phyloP scores from a whole-genome alignment of 2,329 filamentous ascomycete species.

The Alternaria atra region DNA sequence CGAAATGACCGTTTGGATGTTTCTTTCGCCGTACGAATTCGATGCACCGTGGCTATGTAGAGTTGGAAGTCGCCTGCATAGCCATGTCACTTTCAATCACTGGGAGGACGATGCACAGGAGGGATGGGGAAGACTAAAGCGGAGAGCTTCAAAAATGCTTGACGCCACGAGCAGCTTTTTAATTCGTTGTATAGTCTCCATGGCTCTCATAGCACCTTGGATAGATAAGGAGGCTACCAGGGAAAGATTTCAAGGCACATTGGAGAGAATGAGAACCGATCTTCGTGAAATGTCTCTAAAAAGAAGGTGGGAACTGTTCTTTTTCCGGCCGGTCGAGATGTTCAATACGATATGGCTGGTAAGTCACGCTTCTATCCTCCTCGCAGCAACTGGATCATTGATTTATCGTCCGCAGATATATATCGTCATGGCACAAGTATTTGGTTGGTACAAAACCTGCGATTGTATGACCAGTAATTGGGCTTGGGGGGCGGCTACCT shows the following conservation, averaged over 20 bases:
- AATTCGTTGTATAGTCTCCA: constrained; percentile 11
- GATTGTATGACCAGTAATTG: constrained; percentile 53
- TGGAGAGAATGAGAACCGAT: constrained; percentile 12
- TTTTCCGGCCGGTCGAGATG: constrained; percentile 44
- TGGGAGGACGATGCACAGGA: constrained; percentile 18
- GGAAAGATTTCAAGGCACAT: neutral
- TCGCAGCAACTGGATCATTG: neutral
- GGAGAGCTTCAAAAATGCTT: constrained; percentile 11
- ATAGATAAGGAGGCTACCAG: constrained; percentile 9
- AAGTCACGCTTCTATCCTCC: neutral
- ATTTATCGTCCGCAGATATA: constrained; percentile 13
- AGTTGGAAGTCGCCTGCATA: constrained; percentile 25
- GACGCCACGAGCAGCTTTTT: constrained; percentile 14
- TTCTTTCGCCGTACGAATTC: constrained; percentile 29
- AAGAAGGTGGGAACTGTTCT: constrained; percentile 38
- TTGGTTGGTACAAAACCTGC: constrained; percentile 55
- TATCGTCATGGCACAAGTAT: constrained; percentile 51
- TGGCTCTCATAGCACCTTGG: constrained; percentile 14
- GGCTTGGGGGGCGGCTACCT: constrained; percentile 55
- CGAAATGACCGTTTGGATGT: constrained; percentile 52
- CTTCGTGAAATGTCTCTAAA: constrained; percentile 24
- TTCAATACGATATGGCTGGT: constrained; percentile 52
- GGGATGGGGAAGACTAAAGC: constrained; percentile 20
- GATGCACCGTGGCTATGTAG: constrained; percentile 20
- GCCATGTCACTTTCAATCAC: constrained; percentile 15